phyloP scores from a whole-genome alignment of 352 stramenopile genomes.

The Globisporangium carolinianum region DNA sequence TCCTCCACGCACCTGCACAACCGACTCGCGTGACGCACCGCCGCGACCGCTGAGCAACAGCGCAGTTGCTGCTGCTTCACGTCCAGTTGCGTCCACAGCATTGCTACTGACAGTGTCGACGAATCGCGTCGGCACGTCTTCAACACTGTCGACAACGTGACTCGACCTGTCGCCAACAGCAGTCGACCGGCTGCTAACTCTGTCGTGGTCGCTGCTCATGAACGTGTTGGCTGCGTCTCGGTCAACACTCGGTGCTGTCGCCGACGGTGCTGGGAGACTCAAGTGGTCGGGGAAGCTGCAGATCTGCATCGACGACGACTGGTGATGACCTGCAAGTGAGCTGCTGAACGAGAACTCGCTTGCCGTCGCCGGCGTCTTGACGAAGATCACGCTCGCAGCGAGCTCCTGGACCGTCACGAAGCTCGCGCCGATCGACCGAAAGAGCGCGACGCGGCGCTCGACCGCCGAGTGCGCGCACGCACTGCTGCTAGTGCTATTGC shows the following conservation, averaged over 20 bases:
- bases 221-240: constrained; percentile 11
- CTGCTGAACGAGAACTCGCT: constrained; percentile 61
- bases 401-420: constrained; percentile 81
- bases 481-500: not conserved
- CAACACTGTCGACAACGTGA: not conserved
- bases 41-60: not conserved
- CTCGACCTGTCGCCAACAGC: not conserved
- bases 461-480: constrained; percentile 17
- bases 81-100: no score
- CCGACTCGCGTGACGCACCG: not conserved
- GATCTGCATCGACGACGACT: constrained; percentile 39
- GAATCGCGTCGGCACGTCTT: not conserved
- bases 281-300: constrained; percentile 69
- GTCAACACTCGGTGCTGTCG: constrained; percentile 15
- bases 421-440: constrained; percentile 52
- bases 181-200: not conserved
- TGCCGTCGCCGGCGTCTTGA: constrained; percentile 43
- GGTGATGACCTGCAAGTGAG: constrained; percentile 45
- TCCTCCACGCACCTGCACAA: not conserved
- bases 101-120: not conserved
- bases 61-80: not conserved
- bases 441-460: constrained; percentile 50
- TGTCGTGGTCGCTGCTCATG: not conserved
- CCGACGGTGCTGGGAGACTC: constrained; percentile 24
- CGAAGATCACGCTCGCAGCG: constrained; percentile 77